phyloP scores from a whole-genome alignment of 805 yeast genomes.

The Pichia membranifaciens region DNA sequence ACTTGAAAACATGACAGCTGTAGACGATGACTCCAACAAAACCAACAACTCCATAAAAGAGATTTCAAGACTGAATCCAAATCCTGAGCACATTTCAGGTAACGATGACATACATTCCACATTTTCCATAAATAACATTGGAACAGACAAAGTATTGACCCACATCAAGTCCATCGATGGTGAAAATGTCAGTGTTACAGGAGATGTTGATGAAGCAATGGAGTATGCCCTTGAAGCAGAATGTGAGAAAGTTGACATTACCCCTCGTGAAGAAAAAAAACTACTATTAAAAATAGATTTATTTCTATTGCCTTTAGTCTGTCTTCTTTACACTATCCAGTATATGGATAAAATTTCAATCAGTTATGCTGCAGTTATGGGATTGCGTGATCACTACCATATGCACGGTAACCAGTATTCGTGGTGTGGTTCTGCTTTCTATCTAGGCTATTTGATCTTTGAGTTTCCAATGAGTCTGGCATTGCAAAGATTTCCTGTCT shows the following conservation, averaged over 20 bases:
- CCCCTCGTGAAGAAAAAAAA: slow-evolving; percentile 8
- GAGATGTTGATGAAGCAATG: slow-evolving; percentile 15
- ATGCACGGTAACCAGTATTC: slow-evolving; percentile 38
- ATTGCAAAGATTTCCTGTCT: slow-evolving; percentile 42
- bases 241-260: slow-evolving; percentile 6
- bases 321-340: slow-evolving; percentile 44
- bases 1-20: too few species aligned
- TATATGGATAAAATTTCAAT: slow-evolving; percentile 55
- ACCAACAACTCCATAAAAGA: too few species aligned
- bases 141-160: slow-evolving; percentile 3
- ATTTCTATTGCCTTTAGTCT: slow-evolving; percentile 45
- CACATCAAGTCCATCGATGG: slow-evolving; percentile 11
- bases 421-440: slow-evolving; percentile 27
- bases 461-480: slow-evolving; percentile 45
- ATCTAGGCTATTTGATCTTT: slow-evolving; percentile 44
- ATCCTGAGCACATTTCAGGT: too few species aligned
- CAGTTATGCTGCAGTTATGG: slow-evolving; percentile 53
- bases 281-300: slow-evolving; percentile 40
- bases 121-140: slow-evolving; percentile 12
- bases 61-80: too few species aligned
- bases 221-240: slow-evolving; percentile 9
- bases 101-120: slow-evolving; percentile 10
- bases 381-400: slow-evolving; percentile 41
- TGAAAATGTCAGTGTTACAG: slow-evolving; percentile 6
- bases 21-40: too few species aligned